Conservation (phyloP, 441 rosid genomes). For the Jatropha multifida region DNA sequence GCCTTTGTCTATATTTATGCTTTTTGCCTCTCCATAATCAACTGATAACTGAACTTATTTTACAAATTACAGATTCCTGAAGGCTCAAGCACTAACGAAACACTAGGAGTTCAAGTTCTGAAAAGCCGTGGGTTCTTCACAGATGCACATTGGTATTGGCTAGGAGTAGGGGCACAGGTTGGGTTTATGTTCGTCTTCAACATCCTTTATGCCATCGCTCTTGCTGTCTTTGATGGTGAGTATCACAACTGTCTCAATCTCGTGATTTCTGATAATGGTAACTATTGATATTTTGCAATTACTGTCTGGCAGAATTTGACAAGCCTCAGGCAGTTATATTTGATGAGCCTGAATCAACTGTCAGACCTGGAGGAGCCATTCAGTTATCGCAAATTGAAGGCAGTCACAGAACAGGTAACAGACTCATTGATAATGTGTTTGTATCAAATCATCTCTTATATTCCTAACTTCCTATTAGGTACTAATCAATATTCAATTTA, state of each 20-base stretch:
- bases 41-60: constrained; percentile 5
- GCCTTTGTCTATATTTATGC: not conserved
- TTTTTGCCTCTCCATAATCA: not conserved
- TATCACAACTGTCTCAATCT: not conserved
- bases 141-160: constrained; percentile 67
- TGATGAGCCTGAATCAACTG: constrained; percentile 36
- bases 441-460: not conserved
- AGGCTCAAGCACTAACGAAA: not conserved
- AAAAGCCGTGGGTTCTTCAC: constrained; percentile 51
- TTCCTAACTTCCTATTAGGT: not conserved
- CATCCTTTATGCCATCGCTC: constrained; percentile 44
- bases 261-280: not conserved
- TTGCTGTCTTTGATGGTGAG: constrained; percentile 60
- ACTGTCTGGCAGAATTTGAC: constrained; percentile 48
- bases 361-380: constrained; percentile 32
- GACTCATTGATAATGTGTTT: not conserved
- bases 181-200: constrained; percentile 60
- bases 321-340: constrained; percentile 49
- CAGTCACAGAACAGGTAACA: constrained; percentile 23
- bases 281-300: not conserved
- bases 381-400: constrained; percentile 27
- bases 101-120: constrained; percentile 49
- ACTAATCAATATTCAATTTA: not conserved
- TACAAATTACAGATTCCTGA: not conserved
- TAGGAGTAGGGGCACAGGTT: constrained; percentile 50